Evolutionary conservation across 2,329 filamentous ascomycete genomes (phyloP), one percentile per base, ranked within the genome.

Genomic region (Graphilbum sp.): DNA sequence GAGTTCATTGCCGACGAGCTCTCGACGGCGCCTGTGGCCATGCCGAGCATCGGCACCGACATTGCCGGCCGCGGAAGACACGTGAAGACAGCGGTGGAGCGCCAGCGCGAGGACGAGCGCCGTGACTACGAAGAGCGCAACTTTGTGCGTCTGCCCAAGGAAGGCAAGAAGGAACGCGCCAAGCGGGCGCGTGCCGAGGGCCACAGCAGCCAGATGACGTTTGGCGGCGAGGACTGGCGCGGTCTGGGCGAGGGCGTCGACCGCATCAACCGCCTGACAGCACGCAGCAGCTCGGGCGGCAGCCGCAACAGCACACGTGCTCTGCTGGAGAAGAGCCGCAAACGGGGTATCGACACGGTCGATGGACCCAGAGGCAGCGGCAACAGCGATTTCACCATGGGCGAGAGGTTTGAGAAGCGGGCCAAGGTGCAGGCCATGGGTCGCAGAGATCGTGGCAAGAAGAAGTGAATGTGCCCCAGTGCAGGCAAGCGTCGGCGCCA

Each of bases 171-270:
- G 62, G 86, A 94, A 5, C 62, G 65, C 41, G 69, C 74, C 35
- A 79, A 81, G 62, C 75, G 71, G 54, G 59, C 57, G 32, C 67
- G 70, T 53, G 62, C 63, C 23, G 62, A 63, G 31, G 62, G 62
- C 6, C 55, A 62, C 46, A 60, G 56, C 46, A 54, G 62, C 50
- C 59, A 76, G 66, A 57, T 95, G 82, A 60, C 62, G 49, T 75
- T 74, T 60, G 88, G 88, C 44, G 90, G 90, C 37, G 90, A 96
- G 59, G 90, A 96, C 54, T 96, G 86, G 84, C 73, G 79, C 45
- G 77, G 80, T 20, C 63, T 98, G 33, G 84, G 83, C 40, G 79
- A 87, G 54, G 85, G 86, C 8, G 72, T 87, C 37, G 84, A 94
- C 58, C 70, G 88, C 33, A 94, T 95, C 57, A 79, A 86, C 49